Evolutionary conservation across 139 green algal genomes (phyloP).

Genomic region (Nannochloris sp.): DNA sequence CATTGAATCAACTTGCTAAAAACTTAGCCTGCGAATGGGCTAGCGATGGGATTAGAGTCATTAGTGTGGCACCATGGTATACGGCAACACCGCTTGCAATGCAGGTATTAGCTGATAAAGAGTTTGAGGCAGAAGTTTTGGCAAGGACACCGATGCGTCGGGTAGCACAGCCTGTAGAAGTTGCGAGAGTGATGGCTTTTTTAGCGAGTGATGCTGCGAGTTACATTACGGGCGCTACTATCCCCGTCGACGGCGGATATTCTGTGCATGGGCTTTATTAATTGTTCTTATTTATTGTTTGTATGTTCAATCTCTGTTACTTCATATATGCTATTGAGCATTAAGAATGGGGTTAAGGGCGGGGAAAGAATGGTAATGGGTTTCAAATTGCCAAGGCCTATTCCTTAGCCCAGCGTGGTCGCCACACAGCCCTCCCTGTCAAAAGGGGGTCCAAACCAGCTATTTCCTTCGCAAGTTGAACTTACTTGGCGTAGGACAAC

Average conservation of each 20-base stretch:
- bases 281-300: no score
- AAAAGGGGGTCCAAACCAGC: no score
- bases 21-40: constrained; percentile 88
- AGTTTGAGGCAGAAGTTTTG: constrained; percentile 47
- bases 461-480: no score
- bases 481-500: no score
- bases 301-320: no score
- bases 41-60: constrained; percentile 68
- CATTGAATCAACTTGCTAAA: constrained; percentile 81
- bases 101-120: constrained; percentile 41
- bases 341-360: no score
- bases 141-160: constrained; percentile 65
- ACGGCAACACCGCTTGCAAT: constrained; percentile 65
- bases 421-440: no score
- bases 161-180: constrained; percentile 63
- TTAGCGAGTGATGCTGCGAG: constrained; percentile 50
- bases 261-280: background rate
- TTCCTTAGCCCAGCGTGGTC: no score
- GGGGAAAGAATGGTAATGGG: no score
- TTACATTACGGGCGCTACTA: constrained; percentile 76
- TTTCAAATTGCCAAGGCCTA: no score
- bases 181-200: constrained; percentile 63
- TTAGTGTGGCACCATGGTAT: constrained; percentile 88
- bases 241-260: constrained; percentile 79
- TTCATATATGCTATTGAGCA: no score